Base-by-base conservation (phyloP, 176 grass and related monocot genomes). In the Avena eriantha region DNA sequence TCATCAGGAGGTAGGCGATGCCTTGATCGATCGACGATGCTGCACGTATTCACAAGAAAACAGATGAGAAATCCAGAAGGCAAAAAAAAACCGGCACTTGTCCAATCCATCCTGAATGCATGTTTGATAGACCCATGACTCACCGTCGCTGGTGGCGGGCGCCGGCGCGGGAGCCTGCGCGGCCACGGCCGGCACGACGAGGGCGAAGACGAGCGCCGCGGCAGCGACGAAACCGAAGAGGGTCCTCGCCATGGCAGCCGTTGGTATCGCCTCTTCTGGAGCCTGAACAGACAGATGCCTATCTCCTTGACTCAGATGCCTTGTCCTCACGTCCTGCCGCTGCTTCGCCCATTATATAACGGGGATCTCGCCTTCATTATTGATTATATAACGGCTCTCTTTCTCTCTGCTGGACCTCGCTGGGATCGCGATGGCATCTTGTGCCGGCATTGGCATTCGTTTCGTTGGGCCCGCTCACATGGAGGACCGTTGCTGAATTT, bases 1-100 rank as follows among this genome's bases (percentile, higher is more conserved):
- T 76, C 91, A 92, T 90, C 43, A 92, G 84, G 63, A 90, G 68
- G 77, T 92, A 92, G 16, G 91, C 91, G n/a, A 92, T 47, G 43
- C 80, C 70, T 11, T 90, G 91, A 45, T 92, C 91, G 53, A 92
- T 76, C 13, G 91, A 90, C 12, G 84, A 78, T 21, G 87, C 91
- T 92, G 87, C 68, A 78, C 3, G 9, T 5, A 48, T 14, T 1
- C 51, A 19, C 59, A 29, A 57, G 58, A 67, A 66, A 73, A 43
- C 51, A 55, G 5, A 69, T 77, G 15, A 24, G 59, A 78, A 73
- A 72, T 29, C 4, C 21, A 19, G 14, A 65, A 56, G 6, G 46
- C 3, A 17, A 53, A 22, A 53, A 22, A 18, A 24, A 16, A 7
- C 12, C 7, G 61, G 1, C 61, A 34, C 14, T 8, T 24, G 21